Base-by-base conservation (phyloP, 768 basidiomycete species). In the Gyrodon lividus region DNA sequence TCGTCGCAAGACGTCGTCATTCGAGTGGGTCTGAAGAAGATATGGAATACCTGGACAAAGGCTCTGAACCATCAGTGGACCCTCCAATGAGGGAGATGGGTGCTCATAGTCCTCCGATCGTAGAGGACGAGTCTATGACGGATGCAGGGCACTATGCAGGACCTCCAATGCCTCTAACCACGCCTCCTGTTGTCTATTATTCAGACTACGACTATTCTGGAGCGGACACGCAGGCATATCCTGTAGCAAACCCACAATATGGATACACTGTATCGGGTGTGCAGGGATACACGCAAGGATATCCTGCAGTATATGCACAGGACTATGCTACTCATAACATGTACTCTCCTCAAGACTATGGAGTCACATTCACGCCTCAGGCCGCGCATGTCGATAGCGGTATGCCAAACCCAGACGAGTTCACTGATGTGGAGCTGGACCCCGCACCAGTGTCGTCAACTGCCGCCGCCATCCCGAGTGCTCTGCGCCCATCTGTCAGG, bases 1-100 rank as follows among this genome's bases (percentile, higher is more conserved):
- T 71, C 48, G 56, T 69, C 45, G 56, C 61, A 33, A 67, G 59
- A 55, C 67, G 67, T n/a, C 71, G 69, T 40, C 60, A 12, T 26
- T 57, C 67, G 8, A 54, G 45, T 5, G n/a, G 43, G 1, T 52
- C 59, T 12, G 64, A 66, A 5, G 66, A 71, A 14, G 66, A 68
- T 24, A 56, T 58, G 31, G 68, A 70, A 42, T 66, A 47, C 44
- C 58, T 69, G 19, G 68, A 62, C 47, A 68, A 60, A 43, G 31
- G 48, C 0, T 57, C 52, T 26, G 48, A 59, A 13, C 6, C 33
- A 12, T 48, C 49, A 34, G 3, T 31, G 17, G 52, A 61, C 34
- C 56, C 49, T 8, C 54, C 61, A 22, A 41, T 50, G 38, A 53
- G 47, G 14, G 51, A 58, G 0, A 23, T 19, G 17, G 30, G 30